These are phyloP conservation scores for Smithsoniella earleae DNA, from an alignment of 163 green algal species.

Conservation along the genomic window DNA sequence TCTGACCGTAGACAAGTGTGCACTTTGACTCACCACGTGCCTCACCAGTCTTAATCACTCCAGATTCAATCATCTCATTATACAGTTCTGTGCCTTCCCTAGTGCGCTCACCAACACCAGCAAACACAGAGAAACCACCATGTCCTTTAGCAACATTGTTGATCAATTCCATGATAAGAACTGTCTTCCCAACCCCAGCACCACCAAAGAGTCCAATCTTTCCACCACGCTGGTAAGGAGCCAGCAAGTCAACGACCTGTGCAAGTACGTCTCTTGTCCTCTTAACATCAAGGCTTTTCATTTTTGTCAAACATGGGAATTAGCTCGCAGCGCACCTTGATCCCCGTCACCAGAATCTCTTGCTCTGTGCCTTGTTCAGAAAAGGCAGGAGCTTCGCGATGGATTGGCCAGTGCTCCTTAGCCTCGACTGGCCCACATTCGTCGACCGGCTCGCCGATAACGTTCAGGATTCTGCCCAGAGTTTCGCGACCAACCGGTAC, in stretches of 20 bases:
- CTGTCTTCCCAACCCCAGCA: constrained; percentile 98
- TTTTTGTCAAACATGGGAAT: no score
- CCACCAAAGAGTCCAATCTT: constrained; percentile 99
- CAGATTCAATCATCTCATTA: constrained; percentile 98
- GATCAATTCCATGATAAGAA: constrained; percentile 99
- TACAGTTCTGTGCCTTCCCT: constrained; percentile 99
- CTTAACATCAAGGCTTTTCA: no score
- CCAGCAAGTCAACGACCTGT: constrained; percentile 96
- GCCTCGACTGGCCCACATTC: constrained; percentile 87
- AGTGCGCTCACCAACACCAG: constrained; percentile 96
- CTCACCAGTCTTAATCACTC: constrained; percentile 89
- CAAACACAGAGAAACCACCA: constrained; percentile 99
- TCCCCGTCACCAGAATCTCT: constrained; percentile 96
- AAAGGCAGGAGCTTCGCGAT: constrained; percentile 91
- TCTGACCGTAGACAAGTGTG: constrained; percentile 99
- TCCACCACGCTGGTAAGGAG: constrained; percentile 95
- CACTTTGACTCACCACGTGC: constrained; percentile 85
- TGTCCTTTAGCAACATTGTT: constrained; percentile 99
- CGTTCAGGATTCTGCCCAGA: constrained; percentile 98
- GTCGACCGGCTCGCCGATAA: constrained; percentile 98
- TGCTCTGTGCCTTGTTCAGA: constrained; percentile 92
- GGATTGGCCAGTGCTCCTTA: constrained; percentile 79
- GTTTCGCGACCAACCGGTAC: constrained; percentile 94
- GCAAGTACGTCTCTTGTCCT: no score
- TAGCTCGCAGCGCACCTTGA: constrained; percentile 98